These are phyloP conservation scores for Neurospora discreta DNA, from an alignment of 495 filamentous ascomycete genomes.

Conservation along the genomic window DNA sequence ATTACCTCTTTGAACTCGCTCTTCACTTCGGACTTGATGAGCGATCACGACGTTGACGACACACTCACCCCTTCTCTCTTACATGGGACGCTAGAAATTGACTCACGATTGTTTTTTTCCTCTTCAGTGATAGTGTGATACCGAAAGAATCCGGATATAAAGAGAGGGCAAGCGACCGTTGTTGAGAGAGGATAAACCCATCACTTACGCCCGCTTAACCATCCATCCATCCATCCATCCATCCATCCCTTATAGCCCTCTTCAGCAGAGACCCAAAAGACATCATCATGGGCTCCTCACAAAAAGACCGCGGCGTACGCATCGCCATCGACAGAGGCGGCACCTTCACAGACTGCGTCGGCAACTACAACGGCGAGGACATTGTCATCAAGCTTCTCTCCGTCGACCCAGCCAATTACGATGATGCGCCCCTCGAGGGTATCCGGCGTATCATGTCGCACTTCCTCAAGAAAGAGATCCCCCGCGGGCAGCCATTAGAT, in stretches of 20 bases:
- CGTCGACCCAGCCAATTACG: conserved; percentile 82
- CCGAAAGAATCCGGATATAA: not conserved
- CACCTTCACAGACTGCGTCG: conserved; percentile 64
- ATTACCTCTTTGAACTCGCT: not conserved
- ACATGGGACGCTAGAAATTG: not conserved
- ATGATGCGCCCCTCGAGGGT: conserved; percentile 81
- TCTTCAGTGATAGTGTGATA: not conserved
- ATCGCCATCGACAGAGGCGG: conserved; percentile 58
- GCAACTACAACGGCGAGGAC: conserved; percentile 53
- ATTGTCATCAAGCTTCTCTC: conserved; percentile 82
- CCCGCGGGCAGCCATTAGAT: conserved; percentile 71
- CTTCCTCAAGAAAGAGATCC: conserved; percentile 64
- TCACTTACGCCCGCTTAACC: not conserved
- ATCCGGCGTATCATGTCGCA: conserved; percentile 82
- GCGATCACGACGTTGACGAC: not conserved
- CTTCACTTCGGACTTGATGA: not conserved
- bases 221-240: not conserved
- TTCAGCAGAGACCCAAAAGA: not conserved
- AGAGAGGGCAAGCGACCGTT: not conserved
- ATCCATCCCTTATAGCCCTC: not conserved
- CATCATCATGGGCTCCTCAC: conserved; percentile 2
- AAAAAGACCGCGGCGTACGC: conserved; percentile 35
- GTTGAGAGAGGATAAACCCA: not conserved
- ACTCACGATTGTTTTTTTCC: not conserved
- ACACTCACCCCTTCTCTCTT: not conserved